phyloP scores from a whole-genome alignment of 2,329 filamentous ascomycete genomes.

The Diplodia scrobiculata region DNA sequence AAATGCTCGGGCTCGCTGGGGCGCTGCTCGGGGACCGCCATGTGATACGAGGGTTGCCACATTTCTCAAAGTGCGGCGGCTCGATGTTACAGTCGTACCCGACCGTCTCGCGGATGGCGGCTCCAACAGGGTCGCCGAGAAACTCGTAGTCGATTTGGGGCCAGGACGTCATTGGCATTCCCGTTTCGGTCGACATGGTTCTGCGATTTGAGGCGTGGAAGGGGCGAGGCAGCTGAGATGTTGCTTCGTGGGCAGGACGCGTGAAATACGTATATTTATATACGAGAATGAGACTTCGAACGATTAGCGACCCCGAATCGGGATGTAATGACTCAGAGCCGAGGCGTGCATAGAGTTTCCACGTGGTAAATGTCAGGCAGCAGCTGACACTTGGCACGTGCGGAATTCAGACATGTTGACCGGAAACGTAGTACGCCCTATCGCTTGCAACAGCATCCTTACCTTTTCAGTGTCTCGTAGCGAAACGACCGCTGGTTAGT shows the following conservation, averaged over 20 bases:
- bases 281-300: no score
- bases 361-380: background rate
- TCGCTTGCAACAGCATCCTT: background rate
- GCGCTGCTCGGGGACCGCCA: background rate
- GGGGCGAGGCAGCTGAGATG: no score
- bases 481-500: background rate
- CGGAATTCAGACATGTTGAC: background rate
- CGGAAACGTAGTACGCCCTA: background rate
- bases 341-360: background rate
- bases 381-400: background rate
- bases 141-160: background rate
- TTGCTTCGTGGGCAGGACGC: no score
- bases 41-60: background rate
- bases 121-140: background rate
- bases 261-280: no score
- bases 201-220: no score
- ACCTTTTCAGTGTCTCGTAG: background rate
- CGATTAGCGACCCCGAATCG: slow-evolving; percentile 16
- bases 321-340: background rate
- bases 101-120: background rate
- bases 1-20: background rate
- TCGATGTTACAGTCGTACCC: background rate
- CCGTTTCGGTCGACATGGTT: background rate
- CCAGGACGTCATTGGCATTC: background rate
- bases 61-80: background rate